Evolutionary conservation across 1,284 basidiomycete genomes (phyloP).

Genomic region (Leucoagaricus sp.): DNA sequence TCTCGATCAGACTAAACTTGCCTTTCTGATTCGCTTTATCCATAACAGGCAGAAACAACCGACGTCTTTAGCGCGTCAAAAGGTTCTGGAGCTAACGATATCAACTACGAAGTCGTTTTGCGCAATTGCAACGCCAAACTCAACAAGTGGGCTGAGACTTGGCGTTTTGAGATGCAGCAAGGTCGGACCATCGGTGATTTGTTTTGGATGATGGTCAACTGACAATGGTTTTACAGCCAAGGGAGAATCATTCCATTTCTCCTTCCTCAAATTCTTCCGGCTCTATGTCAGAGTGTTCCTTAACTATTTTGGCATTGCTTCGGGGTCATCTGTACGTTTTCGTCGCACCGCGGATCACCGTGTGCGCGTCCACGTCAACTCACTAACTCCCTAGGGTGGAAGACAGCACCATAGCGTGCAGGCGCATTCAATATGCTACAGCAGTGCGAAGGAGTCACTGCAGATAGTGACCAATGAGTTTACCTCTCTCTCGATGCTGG

Average conservation of each 20-base stretch:
- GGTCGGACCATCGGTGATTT: constrained; percentile 39
- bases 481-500: constrained; percentile 71
- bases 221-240: constrained; percentile 44
- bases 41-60: constrained; percentile 66
- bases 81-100: constrained; percentile 51
- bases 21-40: constrained; percentile 16
- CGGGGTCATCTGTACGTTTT: constrained; percentile 52
- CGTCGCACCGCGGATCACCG: constrained; percentile 8
- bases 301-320: constrained; percentile 76
- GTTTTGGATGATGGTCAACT: constrained; percentile 4
- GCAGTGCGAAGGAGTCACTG: constrained; percentile 68
- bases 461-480: constrained; percentile 74
- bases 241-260: constrained; percentile 69
- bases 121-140: constrained; percentile 70
- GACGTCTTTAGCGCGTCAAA: constrained; percentile 67
- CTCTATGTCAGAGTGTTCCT: constrained; percentile 76
- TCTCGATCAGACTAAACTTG: not conserved
- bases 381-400: constrained; percentile 27
- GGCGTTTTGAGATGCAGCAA: constrained; percentile 69
- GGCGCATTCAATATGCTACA: constrained; percentile 70
- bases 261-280: constrained; percentile 73
- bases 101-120: constrained; percentile 70
- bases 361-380: not conserved
- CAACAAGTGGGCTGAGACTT: constrained; percentile 66
- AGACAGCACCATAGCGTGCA: constrained; percentile 56